phyloP scores from a whole-genome alignment of 1,139 yeast genomes.

The Diutina catenulata region DNA sequence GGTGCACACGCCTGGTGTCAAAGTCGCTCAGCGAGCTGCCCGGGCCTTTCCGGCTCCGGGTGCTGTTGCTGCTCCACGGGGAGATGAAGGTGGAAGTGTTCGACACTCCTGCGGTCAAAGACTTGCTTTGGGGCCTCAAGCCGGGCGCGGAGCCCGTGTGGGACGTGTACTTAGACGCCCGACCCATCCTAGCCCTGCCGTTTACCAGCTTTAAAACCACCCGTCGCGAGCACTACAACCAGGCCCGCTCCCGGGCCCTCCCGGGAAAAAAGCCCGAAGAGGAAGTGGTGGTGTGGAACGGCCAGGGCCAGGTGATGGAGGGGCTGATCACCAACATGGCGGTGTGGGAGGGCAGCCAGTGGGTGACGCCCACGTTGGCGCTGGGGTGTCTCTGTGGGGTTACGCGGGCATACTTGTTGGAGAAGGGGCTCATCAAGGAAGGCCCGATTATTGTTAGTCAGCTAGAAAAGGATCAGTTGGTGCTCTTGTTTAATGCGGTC shows the following conservation, averaged over 20 bases:
- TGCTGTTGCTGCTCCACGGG: constrained; percentile 40
- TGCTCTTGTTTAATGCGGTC: constrained; percentile 70
- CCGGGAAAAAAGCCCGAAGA: constrained; percentile 27
- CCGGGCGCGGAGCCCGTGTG: constrained; percentile 16
- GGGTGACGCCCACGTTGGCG: constrained; percentile 72
- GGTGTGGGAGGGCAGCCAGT: constrained; percentile 30
- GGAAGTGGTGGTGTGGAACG: constrained; percentile 65
- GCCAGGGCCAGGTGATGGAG: constrained; percentile 55
- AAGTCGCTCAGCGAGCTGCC: constrained; percentile 16
- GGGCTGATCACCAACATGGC: constrained; percentile 84
- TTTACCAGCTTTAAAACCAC: constrained; percentile 90
- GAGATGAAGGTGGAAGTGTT: constrained; percentile 39
- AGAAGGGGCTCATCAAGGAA: constrained; percentile 45
- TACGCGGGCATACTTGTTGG: constrained; percentile 52
- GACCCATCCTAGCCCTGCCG: constrained; percentile 47
- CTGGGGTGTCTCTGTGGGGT: constrained; percentile 86
- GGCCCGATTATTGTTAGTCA: constrained; percentile 32
- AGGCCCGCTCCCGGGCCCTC: constrained; percentile 42
- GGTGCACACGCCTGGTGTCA: constrained; percentile 32
- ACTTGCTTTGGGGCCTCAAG: constrained; percentile 34
- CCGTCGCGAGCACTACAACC: constrained; percentile 47
- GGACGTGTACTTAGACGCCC: constrained; percentile 51
- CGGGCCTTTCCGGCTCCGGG: constrained; percentile 46
- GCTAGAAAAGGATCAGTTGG: constrained; percentile 48
- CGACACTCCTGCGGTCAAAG: constrained; percentile 20